Conservation (phyloP, 495 filamentous ascomycete species). For the Peziza echinospora region DNA sequence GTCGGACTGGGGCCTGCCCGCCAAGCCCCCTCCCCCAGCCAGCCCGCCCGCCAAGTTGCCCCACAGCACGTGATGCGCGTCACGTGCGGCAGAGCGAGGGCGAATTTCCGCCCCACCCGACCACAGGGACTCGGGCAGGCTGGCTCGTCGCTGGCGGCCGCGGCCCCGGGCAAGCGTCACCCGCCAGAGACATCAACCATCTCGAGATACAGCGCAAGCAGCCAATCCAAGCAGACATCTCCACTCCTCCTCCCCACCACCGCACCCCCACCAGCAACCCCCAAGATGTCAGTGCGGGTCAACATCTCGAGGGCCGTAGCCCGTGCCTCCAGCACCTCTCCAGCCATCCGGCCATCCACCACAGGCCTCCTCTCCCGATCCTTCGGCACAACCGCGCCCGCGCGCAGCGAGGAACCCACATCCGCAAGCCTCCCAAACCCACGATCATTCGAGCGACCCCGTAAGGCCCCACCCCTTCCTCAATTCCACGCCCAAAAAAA, state of each 20-base stretch:
- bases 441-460: not conserved
- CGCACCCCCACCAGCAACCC: not conserved
- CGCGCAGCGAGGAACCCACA: not conserved
- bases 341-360: not conserved
- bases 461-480: not conserved
- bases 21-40: too few species aligned
- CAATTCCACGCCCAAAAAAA: not conserved
- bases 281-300: not conserved
- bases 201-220: too few species aligned
- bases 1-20: too few species aligned
- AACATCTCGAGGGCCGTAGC: not conserved
- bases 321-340: not conserved
- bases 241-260: not conserved
- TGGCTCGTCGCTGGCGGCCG: too few species aligned
- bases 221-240: too few species aligned
- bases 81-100: too few species aligned
- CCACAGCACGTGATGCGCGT: too few species aligned
- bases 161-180: too few species aligned
- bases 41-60: too few species aligned
- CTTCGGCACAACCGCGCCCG: not conserved
- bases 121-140: too few species aligned
- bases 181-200: too few species aligned
- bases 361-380: not conserved
- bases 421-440: not conserved
- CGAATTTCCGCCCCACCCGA: too few species aligned